phyloP scores from a whole-genome alignment of 768 basidiomycete species.

The Auricularia heimuer region DNA sequence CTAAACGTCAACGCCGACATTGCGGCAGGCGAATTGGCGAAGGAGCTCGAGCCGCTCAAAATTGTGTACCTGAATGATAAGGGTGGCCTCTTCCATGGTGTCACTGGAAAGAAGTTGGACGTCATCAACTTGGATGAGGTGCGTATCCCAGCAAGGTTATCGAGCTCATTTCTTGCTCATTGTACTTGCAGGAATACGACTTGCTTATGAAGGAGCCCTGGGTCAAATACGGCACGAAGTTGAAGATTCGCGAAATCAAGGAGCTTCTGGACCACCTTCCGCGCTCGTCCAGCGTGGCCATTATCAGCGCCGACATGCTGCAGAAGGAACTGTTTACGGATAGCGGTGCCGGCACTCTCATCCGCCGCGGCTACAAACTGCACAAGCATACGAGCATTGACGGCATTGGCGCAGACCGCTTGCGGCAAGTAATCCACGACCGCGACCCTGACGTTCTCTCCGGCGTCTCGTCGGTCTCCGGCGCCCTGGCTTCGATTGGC shows the following conservation, averaged over 20 bases:
- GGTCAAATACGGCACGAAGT: conserved; percentile 98
- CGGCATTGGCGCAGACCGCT: conserved; percentile 81
- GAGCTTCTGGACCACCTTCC: conserved; percentile 97
- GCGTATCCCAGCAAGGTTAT: conserved; percentile 16
- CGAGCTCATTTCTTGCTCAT: conserved; percentile 1
- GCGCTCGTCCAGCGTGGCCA: conserved; percentile 94
- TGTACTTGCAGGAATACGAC: conserved; percentile 68
- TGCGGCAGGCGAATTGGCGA: conserved; percentile 94
- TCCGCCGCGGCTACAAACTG: conserved; percentile 96
- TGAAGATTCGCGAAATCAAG: conserved; percentile 98
- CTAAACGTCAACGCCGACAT: conserved; percentile 99
- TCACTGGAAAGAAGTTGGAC: conserved; percentile 91
- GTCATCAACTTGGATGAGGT: conserved; percentile 93
- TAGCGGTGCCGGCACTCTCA: conserved; percentile 93
- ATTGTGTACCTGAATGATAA: conserved; percentile 98
- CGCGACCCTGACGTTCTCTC: conserved; percentile 86
- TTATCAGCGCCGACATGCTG: conserved; percentile 84
- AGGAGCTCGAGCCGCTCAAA: conserved; percentile 96
- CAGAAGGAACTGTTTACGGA: conserved; percentile 99
- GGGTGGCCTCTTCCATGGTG: conserved; percentile 95
- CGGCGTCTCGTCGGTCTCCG: conserved; percentile 78
- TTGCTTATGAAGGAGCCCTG: conserved; percentile 94
- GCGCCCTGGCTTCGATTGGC: conserved; percentile 73
- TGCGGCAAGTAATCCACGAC: conserved; percentile 91
- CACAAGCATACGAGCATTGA: conserved; percentile 81